Conservation (phyloP, 2,329 filamentous ascomycete species). For the Aspergillus carbonarius region DNA sequence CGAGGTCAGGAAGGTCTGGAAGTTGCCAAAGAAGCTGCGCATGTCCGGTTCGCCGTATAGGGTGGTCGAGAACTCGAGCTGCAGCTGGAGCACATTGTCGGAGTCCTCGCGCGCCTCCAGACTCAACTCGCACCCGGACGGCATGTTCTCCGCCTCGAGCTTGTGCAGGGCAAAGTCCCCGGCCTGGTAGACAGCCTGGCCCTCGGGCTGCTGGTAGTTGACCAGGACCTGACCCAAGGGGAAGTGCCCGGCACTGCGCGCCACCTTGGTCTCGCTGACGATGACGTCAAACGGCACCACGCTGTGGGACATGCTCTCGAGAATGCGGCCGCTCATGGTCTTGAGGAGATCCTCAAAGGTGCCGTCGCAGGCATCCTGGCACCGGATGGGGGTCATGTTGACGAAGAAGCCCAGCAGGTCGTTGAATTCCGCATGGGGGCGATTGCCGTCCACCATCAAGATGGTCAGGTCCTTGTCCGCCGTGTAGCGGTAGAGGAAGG, state of each 20-base stretch:
- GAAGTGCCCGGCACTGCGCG: background rate
- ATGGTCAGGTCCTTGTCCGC: conserved; percentile 4
- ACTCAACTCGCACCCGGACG: background rate
- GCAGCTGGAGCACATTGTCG: background rate
- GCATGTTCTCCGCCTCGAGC: background rate
- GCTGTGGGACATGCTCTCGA: background rate
- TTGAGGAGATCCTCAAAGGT: background rate
- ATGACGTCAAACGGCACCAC: conserved; percentile 4
- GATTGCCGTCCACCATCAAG: conserved; percentile 3
- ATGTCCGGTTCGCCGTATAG: conserved; percentile 2
- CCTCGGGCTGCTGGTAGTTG: conserved; percentile 1
- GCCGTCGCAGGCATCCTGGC: background rate
- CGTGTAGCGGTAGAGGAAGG: conserved; percentile 2
- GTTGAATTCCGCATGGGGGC: background rate
- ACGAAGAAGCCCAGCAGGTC: conserved; percentile 2
- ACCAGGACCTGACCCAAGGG: conserved; percentile 1
- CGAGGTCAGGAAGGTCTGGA: background rate
- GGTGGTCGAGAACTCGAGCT: background rate
- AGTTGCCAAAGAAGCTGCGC: conserved; percentile 1
- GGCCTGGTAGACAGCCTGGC: background rate
- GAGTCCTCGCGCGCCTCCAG: conserved; percentile 1
- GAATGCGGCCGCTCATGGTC: background rate
- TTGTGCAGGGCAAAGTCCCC: background rate
- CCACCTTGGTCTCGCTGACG: background rate
- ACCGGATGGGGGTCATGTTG: conserved; percentile 3